Conservation (phyloP, 306 rosid genomes). For the Parietaria judaica region DNA sequence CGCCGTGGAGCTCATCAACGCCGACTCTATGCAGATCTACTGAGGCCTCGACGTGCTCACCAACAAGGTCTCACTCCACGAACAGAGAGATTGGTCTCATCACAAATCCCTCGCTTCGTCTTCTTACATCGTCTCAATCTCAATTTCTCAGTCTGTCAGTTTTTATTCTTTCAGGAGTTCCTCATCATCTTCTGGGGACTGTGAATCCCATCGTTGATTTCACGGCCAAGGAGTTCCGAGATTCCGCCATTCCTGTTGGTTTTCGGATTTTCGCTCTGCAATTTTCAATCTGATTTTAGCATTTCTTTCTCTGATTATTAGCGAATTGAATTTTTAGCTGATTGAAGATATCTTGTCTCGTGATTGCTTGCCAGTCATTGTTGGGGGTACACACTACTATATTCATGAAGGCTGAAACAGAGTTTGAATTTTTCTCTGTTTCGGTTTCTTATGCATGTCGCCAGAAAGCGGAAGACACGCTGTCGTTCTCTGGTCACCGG, state of each 20-base stretch:
- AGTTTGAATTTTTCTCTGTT: too few species aligned
- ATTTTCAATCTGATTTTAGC: too few species aligned
- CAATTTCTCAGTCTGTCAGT: neutral
- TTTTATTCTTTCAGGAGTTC: conserved; percentile 41
- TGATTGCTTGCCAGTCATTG: conserved; percentile 61
- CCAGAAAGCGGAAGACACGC: too few species aligned
- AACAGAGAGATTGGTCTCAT: conserved; percentile 44
- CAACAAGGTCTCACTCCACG: conserved; percentile 55
- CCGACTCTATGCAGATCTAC: conserved; percentile 95
- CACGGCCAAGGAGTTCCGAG: conserved; percentile 76
- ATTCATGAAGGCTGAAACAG: conserved; percentile 42
- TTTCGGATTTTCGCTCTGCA: neutral
- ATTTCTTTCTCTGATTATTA: neutral
- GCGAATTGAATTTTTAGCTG: conserved; percentile 38
- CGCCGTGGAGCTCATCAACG: conserved; percentile 74
- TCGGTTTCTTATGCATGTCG: too few species aligned
- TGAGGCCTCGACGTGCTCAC: conserved; percentile 78
- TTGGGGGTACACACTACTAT: conserved; percentile 94
- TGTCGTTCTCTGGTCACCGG: too few species aligned
- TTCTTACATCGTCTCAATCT: neutral
- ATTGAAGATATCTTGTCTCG: conserved; percentile 60
- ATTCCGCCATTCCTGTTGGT: conserved; percentile 67
- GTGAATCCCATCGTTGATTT: conserved; percentile 57
- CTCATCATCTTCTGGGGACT: conserved; percentile 82
- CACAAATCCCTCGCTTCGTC: neutral